Percentiles rank a stretch among this genome's conserved stretches.
Conservation (phyloP, 2,329 filamentous ascomycete genomes). For the Penicillium sp. region DNA sequence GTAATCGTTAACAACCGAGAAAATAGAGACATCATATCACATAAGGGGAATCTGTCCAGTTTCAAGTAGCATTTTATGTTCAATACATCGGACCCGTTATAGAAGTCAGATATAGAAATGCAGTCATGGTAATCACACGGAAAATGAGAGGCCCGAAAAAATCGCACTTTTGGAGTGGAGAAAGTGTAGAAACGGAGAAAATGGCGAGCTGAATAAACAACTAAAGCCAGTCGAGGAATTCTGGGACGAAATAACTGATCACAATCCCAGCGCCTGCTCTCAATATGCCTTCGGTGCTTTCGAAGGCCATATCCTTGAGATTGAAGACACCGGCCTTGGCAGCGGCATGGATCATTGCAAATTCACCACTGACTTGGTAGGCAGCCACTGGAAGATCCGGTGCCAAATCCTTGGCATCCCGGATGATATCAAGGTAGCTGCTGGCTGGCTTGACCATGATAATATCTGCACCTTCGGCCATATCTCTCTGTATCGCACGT, state of each 20-base stretch:
- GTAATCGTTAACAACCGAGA: constrained; percentile 2
- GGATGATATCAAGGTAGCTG: constrained; percentile 95
- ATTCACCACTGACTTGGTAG: constrained; percentile 97
- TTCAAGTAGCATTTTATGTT: neutral
- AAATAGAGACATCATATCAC: constrained; percentile 3
- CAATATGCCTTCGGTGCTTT: constrained; percentile 89
- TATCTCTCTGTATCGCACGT: constrained; percentile 84
- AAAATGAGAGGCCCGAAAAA: neutral
- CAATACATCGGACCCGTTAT: neutral
- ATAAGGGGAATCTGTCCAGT: constrained; percentile 11
- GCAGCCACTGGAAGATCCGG: constrained; percentile 89
- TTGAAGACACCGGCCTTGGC: constrained; percentile 97
- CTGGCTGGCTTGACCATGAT: constrained; percentile 99
- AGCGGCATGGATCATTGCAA: constrained; percentile 93
- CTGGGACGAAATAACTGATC: constrained; percentile 90
- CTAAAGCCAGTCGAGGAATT: constrained; percentile 62
- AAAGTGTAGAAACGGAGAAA: neutral
- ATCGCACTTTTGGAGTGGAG: constrained; percentile 7
- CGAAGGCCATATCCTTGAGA: constrained; percentile 88
- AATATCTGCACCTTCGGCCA: constrained; percentile 90
- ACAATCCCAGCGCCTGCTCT: constrained; percentile 91
- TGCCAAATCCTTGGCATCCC: constrained; percentile 91
- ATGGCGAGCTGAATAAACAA: neutral
- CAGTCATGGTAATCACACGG: neutral
- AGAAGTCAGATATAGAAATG: neutral